Percentiles rank a stretch among this genome's conserved stretches.
Evolutionary conservation across 495 filamentous ascomycete species (phyloP).

Genomic region (Aspergillus haitiensis): DNA sequence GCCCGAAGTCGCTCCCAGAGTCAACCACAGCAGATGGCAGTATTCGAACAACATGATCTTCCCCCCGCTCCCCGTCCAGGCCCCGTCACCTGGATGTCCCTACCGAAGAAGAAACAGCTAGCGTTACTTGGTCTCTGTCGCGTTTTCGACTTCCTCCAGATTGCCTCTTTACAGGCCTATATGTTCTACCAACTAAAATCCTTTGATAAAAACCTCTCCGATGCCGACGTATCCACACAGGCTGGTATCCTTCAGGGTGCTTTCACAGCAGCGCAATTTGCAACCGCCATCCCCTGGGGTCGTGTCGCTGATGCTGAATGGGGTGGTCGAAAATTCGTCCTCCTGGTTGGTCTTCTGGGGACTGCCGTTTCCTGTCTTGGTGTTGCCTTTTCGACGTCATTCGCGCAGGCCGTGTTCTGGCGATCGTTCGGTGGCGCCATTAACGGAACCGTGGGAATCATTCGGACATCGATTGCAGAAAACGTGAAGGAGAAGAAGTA

Average conservation of each 20-base stretch:
- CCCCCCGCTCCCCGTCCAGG: constrained; percentile 29
- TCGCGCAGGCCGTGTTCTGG: constrained; percentile 72
- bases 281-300: constrained; percentile 85
- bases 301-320: constrained; percentile 68
- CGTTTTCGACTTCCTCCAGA: constrained; percentile 56
- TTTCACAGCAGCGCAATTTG: constrained; percentile 81
- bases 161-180: constrained; percentile 60
- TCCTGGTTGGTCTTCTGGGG: constrained; percentile 72
- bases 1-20: constrained; percentile 41
- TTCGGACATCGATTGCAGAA: constrained; percentile 80
- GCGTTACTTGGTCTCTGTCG: constrained; percentile 70
- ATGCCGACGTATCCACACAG: constrained; percentile 70
- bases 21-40: constrained; percentile 28
- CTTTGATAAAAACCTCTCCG: constrained; percentile 62
- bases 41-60: constrained; percentile 20
- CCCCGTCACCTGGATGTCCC: constrained; percentile 63
- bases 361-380: constrained; percentile 71
- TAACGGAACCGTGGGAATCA: constrained; percentile 81
- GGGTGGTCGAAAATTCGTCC: constrained; percentile 72
- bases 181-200: constrained; percentile 79
- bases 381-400: constrained; percentile 76
- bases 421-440: constrained; percentile 71
- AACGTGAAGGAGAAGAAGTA: constrained; percentile 71
- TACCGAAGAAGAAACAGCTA: constrained; percentile 75
- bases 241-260: constrained; percentile 76